A percentile compares a stretch with the other conserved stretches of the same genome.
phyloP scores from a whole-genome alignment of 306 rosid species.

The Malus sylvestris region DNA sequence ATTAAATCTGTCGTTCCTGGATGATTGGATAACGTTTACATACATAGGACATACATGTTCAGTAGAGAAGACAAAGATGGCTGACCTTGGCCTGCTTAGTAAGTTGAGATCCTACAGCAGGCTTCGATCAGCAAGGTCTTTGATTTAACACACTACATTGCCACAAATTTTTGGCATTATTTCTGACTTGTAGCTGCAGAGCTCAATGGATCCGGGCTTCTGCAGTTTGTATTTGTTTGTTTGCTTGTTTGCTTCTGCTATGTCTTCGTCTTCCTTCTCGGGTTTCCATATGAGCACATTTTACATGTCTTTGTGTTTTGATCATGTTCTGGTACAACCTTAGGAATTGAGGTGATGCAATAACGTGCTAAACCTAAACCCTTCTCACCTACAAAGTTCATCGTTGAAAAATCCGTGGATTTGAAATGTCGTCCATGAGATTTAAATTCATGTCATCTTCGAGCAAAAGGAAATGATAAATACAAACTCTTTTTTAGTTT shows the following conservation, averaged over 20 bases:
- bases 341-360: not conserved
- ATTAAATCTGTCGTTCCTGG: not conserved
- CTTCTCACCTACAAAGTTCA: not conserved
- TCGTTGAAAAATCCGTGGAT: too few relatives aligned
- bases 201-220: not conserved
- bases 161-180: not conserved
- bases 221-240: not conserved
- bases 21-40: not conserved
- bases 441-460: too few relatives aligned
- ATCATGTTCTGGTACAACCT: not conserved
- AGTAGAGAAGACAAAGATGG: constrained; percentile 1
- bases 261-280: not conserved
- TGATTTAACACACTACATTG: not conserved
- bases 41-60: not conserved
- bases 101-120: not conserved
- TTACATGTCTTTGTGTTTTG: not conserved
- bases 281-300: not conserved
- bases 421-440: too few relatives aligned
- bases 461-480: too few relatives aligned
- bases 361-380: too few relatives aligned
- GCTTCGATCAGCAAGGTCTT: not conserved
- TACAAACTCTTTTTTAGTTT: too few relatives aligned
- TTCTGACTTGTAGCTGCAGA: not conserved
- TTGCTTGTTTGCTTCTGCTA: not conserved
- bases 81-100: not conserved